Percentiles rank a stretch among this genome's conserved stretches.
phyloP scores from a whole-genome alignment of 2,329 filamentous ascomycete species.

The Neurospora crassa region DNA sequence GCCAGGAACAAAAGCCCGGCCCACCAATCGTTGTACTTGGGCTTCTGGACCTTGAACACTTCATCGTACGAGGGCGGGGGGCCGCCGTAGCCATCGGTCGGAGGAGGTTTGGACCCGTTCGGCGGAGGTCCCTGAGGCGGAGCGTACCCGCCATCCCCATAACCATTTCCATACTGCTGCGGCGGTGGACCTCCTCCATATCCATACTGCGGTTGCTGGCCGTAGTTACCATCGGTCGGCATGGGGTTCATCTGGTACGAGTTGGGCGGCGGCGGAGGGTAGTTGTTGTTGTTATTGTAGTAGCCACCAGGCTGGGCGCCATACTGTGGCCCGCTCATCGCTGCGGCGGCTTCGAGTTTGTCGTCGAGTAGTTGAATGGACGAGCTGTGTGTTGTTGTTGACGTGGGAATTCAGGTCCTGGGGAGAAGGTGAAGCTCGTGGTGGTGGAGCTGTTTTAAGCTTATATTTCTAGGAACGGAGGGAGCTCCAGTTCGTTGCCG shows the following conservation, averaged over 20 bases:
- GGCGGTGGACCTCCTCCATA: background rate
- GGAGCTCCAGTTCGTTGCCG: background rate
- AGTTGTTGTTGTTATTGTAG: constrained; percentile 9
- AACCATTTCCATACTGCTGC: constrained; percentile 4
- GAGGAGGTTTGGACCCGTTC: background rate
- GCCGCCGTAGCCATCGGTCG: background rate
- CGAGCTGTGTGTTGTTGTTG: background rate
- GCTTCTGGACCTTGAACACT: constrained; percentile 69
- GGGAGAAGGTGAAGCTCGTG: background rate
- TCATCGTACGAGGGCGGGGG: constrained; percentile 59
- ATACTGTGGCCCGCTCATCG: constrained; percentile 4
- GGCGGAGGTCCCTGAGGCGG: constrained; percentile 14
- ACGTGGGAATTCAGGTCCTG: background rate
- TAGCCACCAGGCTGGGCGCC: constrained; percentile 13
- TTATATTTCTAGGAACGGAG: background rate
- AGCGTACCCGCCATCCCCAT: constrained; percentile 5
- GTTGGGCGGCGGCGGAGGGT: constrained; percentile 9
- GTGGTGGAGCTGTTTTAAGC: background rate
- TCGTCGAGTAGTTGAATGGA: background rate
- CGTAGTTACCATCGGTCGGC: constrained; percentile 9
- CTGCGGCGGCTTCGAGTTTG: background rate
- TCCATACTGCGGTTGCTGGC: constrained; percentile 1
- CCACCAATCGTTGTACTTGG: constrained; percentile 90
- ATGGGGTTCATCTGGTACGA: constrained; percentile 14
- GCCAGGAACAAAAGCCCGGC: constrained; percentile 56